Conservation (phyloP, 164 flowering plant species). For the Macadamia integrifolia region DNA sequence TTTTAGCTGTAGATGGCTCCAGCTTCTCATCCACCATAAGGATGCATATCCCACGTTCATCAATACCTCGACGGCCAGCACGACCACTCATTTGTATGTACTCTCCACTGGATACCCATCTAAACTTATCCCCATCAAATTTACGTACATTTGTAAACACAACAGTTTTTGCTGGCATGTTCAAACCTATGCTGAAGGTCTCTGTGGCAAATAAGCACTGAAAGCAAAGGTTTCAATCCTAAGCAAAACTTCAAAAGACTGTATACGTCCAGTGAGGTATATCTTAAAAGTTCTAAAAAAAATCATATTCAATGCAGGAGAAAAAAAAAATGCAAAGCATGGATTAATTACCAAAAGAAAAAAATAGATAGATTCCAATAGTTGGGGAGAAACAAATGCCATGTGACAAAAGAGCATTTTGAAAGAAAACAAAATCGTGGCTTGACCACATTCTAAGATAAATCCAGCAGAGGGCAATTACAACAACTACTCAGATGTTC, state of each 20-base stretch:
- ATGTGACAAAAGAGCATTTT: too few relatives aligned
- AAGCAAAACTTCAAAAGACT: background rate
- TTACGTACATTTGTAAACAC: slow-evolving; percentile 97
- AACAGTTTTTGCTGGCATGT: slow-evolving; percentile 99
- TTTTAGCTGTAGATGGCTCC: slow-evolving; percentile 95
- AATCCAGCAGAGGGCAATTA: too few relatives aligned
- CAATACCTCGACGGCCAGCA: slow-evolving; percentile 99
- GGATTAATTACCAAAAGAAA: too few relatives aligned
- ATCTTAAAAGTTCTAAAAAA: too few relatives aligned
- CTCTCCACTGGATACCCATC: slow-evolving; percentile 99
- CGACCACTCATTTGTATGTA: slow-evolving; percentile 99
- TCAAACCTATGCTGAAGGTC: slow-evolving; percentile 98
- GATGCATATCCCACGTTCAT: slow-evolving; percentile 92
- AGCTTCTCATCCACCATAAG: slow-evolving; percentile 98
- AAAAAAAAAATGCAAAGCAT: too few relatives aligned
- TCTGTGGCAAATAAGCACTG: slow-evolving; percentile 99
- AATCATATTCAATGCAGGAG: too few relatives aligned
- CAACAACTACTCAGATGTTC: too few relatives aligned
- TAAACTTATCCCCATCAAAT: slow-evolving; percentile 97
- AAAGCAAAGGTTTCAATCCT: slow-evolving; percentile 13
- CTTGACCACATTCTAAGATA: too few relatives aligned
- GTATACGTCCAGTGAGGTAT: too few relatives aligned
- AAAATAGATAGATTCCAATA: too few relatives aligned
- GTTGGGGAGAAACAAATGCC: too few relatives aligned
- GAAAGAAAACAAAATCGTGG: too few relatives aligned